Conservation (phyloP, 208 protist genomes). For the Tritrichomonas foetus region DNA sequence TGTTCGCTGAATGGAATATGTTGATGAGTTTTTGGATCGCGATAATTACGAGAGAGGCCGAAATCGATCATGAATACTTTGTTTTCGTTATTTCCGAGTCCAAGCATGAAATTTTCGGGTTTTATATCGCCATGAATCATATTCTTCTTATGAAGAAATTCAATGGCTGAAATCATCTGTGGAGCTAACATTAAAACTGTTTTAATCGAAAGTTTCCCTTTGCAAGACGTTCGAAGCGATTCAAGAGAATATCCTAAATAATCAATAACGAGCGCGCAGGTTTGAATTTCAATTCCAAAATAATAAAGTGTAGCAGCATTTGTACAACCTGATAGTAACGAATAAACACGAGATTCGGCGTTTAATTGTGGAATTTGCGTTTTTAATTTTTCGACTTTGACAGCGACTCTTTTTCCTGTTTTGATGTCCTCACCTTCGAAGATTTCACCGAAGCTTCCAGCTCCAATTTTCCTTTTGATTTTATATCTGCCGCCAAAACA, state of each 20-base stretch:
- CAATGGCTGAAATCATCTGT: neutral
- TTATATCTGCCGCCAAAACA: too few species aligned
- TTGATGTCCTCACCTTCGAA: neutral
- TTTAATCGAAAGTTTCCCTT: constrained; percentile 38
- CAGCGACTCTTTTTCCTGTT: constrained; percentile 71
- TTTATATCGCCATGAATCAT: constrained; percentile 70
- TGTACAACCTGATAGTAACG: constrained; percentile 52
- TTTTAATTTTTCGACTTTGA: constrained; percentile 72
- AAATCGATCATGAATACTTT: neutral
- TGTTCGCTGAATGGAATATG: too few species aligned
- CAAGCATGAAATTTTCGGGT: constrained; percentile 98
- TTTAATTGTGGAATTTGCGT: constrained; percentile 86
- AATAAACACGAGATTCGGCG: constrained; percentile 89
- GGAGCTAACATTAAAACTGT: neutral
- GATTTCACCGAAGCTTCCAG: neutral
- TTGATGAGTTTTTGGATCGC: neutral
- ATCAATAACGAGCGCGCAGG: constrained; percentile 97
- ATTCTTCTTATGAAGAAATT: neutral
- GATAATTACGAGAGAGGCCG: neutral
- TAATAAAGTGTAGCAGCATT: constrained; percentile 88
- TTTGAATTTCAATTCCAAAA: constrained; percentile 86
- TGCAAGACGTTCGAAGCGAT: constrained; percentile 86
- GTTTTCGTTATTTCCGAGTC: constrained; percentile 60
- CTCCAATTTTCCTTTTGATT: neutral
- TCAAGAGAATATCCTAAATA: constrained; percentile 90